Conservation (phyloP, 768 basidiomycete genomes). For the Amanita thiersii region DNA sequence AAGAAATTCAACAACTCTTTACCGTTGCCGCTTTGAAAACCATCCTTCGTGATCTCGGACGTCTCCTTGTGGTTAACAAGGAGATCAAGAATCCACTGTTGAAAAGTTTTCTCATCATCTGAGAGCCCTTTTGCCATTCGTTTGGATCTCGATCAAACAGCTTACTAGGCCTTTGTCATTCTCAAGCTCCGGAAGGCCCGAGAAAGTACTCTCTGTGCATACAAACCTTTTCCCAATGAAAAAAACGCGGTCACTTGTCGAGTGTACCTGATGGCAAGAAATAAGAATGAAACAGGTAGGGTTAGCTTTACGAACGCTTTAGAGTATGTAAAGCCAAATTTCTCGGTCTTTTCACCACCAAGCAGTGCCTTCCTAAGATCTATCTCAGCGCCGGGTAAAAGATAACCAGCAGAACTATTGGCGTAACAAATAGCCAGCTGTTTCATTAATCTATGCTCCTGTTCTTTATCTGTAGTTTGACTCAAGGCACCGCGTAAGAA, state of each 20-base stretch:
- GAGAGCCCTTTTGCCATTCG: too few relatives aligned
- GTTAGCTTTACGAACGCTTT: conserved; percentile 19
- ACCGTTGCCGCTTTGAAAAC: too few relatives aligned
- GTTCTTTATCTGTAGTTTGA: conserved; percentile 18
- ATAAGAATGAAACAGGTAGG: neutral
- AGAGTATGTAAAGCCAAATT: conserved; percentile 18
- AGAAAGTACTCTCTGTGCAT: too few relatives aligned
- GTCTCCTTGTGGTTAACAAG: too few relatives aligned
- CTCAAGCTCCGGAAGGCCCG: too few relatives aligned
- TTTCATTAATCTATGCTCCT: conserved; percentile 16
- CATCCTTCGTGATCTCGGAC: too few relatives aligned
- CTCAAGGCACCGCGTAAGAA: conserved; percentile 16
- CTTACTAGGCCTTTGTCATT: too few relatives aligned
- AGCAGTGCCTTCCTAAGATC: conserved; percentile 22
- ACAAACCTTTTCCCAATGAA: too few relatives aligned
- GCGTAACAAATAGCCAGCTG: conserved; percentile 21
- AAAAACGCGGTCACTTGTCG: conserved; percentile 22
- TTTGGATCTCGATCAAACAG: too few relatives aligned
- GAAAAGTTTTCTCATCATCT: too few relatives aligned
- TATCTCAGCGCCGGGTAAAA: conserved; percentile 19
- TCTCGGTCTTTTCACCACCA: conserved; percentile 21
- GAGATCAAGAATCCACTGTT: too few relatives aligned
- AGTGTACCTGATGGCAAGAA: conserved; percentile 17
- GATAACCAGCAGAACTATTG: conserved; percentile 24
- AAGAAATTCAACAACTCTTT: too few relatives aligned